Evolutionary conservation across 805 yeast genomes (phyloP), one percentile per base, ranked within the genome.

Genomic region (Millerago galiae): DNA sequence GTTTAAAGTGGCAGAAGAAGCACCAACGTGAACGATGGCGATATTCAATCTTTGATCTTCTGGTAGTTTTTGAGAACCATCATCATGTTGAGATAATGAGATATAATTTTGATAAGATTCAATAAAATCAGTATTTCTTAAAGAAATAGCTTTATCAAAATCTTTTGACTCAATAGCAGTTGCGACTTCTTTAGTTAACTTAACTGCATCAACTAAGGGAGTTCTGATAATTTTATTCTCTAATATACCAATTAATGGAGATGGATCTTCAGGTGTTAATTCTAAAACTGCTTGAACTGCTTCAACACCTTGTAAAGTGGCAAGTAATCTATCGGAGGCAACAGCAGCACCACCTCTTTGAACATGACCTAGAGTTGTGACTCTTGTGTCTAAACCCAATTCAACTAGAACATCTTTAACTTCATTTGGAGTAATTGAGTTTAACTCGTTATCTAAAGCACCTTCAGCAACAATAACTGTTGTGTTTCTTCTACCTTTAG

Each of bases 301-400:
- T 56, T 89, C 98, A 34, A 91, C 96, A 65, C 98, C 99, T 70
- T 93, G 99, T 53, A 91, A 63, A 14, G 99, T 91, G 32, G 97
- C 96, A 54, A 93, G 67, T 59, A 83, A 65, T 60, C 99, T 78
- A 63, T 93, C 99, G 55, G 75, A 87, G 2, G 98, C 97, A 42
- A 90, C 96, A 18, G 99, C 97, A 36, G 95, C 78, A 65, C 99
- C 99, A 69, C 99, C 99, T 67, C 99, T 79, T 72, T 93, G 99
- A 42, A 93, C 97, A 63, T 93, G 99, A 42, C 99, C 99, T 54
- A 93, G 72, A 11, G 95, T 87, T 34, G 99, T 93, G 55, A 91
- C 82, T 63, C 98, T 80, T 5, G 98, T 91, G 62, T 93, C 99
- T 43, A 93, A 74, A 11, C 96, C 96, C 48, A 93, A 68, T 43